Percentiles rank a stretch among this genome's conserved stretches.
Conservation (phyloP, 768 basidiomycete genomes). For the Leccinum incarnatum region DNA sequence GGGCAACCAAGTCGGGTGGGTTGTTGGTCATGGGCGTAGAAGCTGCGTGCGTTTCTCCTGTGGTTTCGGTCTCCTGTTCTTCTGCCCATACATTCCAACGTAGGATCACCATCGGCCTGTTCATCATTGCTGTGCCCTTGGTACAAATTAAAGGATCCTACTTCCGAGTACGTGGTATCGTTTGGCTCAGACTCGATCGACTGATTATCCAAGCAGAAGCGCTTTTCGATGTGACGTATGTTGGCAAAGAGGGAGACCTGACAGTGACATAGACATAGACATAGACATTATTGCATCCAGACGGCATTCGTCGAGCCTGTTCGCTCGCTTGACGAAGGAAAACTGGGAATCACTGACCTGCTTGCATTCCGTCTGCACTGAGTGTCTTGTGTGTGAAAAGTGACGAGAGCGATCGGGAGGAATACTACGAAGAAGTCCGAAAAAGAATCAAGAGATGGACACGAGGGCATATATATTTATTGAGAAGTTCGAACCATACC, state of each 20-base stretch:
- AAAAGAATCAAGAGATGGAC: no score
- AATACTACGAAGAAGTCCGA: no score
- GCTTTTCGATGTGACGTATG: conserved; percentile 15
- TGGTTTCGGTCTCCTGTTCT: background rate
- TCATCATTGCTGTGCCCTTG: conserved; percentile 36
- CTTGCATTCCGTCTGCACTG: no score
- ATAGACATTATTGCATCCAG: no score
- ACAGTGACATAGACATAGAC: no score
- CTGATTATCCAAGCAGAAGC: conserved; percentile 15
- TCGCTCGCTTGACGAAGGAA: background rate
- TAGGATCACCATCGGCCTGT: conserved; percentile 34
- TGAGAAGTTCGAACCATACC: no score
- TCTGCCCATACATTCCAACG: background rate
- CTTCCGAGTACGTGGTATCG: conserved; percentile 31
- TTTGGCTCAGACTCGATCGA: background rate
- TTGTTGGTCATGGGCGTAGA: conserved; percentile 38
- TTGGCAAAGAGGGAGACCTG: no score
- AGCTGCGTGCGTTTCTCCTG: conserved; percentile 31
- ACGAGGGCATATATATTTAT: no score
- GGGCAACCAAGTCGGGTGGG: conserved; percentile 36
- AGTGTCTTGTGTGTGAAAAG: no score
- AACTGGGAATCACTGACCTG: background rate
- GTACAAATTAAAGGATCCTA: conserved; percentile 34
- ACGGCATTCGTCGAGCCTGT: no score
- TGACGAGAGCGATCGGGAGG: no score